These are phyloP conservation scores for Coelastrella sp. DNA, from an alignment of 139 green algal species.

Conservation along the genomic window DNA sequence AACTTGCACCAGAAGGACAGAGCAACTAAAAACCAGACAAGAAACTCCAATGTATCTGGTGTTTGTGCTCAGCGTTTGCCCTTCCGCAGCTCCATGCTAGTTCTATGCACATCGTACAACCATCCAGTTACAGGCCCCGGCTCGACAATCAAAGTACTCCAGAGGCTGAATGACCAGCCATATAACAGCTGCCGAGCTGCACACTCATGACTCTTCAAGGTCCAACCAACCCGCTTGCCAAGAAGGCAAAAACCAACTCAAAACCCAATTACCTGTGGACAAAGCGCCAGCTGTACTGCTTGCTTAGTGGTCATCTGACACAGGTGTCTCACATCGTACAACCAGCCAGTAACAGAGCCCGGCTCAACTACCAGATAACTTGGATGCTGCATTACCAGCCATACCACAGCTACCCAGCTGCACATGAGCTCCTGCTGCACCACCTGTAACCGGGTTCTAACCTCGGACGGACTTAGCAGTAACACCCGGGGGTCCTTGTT, in stretches of 20 bases:
- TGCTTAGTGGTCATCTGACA: background rate
- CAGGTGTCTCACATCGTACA: conserved; percentile 24
- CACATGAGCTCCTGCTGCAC: conserved; percentile 3
- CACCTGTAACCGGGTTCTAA: background rate
- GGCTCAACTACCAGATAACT: conserved; percentile 30
- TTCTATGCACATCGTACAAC: no score
- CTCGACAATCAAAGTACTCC: no score
- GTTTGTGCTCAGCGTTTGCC: no score
- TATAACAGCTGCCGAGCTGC: no score
- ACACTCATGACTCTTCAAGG: background rate
- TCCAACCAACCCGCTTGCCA: background rate
- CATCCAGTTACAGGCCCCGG: no score
- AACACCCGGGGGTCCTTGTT: conserved; percentile 39
- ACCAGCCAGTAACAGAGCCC: background rate
- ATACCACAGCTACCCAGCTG: background rate
- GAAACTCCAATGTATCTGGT: no score
- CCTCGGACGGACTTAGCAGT: background rate
- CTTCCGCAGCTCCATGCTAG: no score
- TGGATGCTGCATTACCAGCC: conserved; percentile 32
- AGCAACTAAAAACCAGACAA: no score
- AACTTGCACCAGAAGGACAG: no score
- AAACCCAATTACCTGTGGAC: conserved; percentile 7
- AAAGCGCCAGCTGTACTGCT: background rate
- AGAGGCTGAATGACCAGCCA: no score
- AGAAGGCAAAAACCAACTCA: background rate